Base-by-base conservation (phyloP, 2,329 filamentous ascomycete genomes). In the Pseudocercospora cruenta region DNA sequence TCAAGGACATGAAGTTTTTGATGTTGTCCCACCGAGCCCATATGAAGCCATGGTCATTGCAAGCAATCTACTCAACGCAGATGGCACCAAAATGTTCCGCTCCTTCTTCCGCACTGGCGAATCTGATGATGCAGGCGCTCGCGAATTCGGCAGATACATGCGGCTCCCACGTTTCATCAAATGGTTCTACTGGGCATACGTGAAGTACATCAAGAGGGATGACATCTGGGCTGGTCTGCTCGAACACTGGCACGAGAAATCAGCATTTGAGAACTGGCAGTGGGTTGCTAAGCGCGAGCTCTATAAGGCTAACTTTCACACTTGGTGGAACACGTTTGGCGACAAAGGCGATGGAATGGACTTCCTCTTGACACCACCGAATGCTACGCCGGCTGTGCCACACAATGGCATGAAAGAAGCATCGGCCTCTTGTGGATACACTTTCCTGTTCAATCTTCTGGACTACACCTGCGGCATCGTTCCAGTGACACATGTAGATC, bases 381-480 rank as follows among this genome's bases (percentile, higher is more conserved):
- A 97, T 77, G 93, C 94, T 0, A 96, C 93, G 0, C 93, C 94
- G 1, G 94, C 94, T 0, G 87, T 96, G 3, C 93, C 93, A 0
- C 93, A 96, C 76, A 87, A 89, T 55, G 93, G 88, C 0, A 97
- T 97, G 93, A 87, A 88, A 71, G 89, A 94, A 72, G 92, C 92
- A 2, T 88, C 95, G 53, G 91, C 90, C 68, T 92, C 90, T 71
- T 97, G 94, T 74, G 93, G 93, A 0, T 97, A 98, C 76, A 97
- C 94, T 0, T 97, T 97, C 77, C 80, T 97, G 63, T 98, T 95
- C 82, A 97, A 97, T 73, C 71, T 97, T 74, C 87, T 97, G 58
- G 94, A 97, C 76, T 97, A 97, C 79, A 87, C 91, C 0, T 86
- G 87, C 12, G 94, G 94, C 43, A 88, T 97, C 39, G 75, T 98